phyloP scores from a whole-genome alignment of 1,139 yeast species.

The Debaryomyces sp. region DNA sequence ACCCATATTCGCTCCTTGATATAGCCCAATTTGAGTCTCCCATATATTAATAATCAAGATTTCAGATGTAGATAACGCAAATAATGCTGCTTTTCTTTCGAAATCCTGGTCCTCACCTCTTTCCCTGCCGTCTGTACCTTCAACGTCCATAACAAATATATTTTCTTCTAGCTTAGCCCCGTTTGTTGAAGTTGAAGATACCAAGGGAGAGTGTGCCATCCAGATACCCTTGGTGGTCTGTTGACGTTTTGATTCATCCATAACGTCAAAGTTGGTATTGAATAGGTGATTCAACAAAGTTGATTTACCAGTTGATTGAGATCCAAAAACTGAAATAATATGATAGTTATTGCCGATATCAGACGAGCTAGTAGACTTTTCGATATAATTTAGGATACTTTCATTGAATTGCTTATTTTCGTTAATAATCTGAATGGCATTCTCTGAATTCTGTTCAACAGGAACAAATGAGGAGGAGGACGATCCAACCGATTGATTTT shows the following conservation, averaged over 20 bases:
- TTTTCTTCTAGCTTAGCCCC: constrained; percentile 30
- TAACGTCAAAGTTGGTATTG: constrained; percentile 86
- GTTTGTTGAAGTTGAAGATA: constrained; percentile 27
- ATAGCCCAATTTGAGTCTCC: constrained; percentile 96
- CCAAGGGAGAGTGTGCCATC: constrained; percentile 69
- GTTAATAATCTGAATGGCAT: constrained; percentile 76
- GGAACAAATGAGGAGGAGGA: constrained; percentile 44
- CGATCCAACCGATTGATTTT: constrained; percentile 17
- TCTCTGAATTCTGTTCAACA: constrained; percentile 33
- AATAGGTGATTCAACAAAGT: constrained; percentile 84
- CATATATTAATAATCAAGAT: constrained; percentile 89
- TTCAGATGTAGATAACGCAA: constrained; percentile 92
- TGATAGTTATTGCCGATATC: constrained; percentile 74
- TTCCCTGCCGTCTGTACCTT: constrained; percentile 97
- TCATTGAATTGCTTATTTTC: constrained; percentile 69
- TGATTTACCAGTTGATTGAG: constrained; percentile 95
- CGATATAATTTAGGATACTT: constrained; percentile 38
- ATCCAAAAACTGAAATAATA: constrained; percentile 93
- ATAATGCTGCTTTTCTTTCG: constrained; percentile 93
- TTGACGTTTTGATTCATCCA: constrained; percentile 81
- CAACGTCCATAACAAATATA: constrained; percentile 91
- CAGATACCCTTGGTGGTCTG: constrained; percentile 96
- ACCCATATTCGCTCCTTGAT: constrained; percentile 98
- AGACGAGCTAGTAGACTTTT: constrained; percentile 33
- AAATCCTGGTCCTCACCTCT: constrained; percentile 98